These are phyloP conservation scores for Stentor roeselii DNA, from an alignment of 73 alveolate species.

Conservation along the genomic window DNA sequence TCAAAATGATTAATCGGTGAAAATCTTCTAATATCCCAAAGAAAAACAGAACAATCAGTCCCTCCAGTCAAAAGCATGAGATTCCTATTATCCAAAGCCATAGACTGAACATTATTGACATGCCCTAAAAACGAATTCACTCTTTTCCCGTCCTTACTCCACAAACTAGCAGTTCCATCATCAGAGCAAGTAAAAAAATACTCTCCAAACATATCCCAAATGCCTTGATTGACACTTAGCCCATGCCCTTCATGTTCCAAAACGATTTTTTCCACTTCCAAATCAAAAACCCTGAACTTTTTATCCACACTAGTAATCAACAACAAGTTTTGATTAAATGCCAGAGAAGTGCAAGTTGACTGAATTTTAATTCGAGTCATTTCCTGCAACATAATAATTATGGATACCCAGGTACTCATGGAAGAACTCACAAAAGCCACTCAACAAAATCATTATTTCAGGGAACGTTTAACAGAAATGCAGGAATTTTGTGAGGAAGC, in stretches of 20 bases:
- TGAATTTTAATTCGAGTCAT: too few species aligned
- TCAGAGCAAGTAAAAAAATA: constrained; percentile 9
- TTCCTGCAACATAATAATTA: not conserved
- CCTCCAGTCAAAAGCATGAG: constrained; percentile 23
- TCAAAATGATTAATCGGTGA: not conserved
- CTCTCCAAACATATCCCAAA: constrained; percentile 13
- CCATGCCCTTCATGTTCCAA: not conserved
- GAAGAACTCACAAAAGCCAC: too few species aligned
- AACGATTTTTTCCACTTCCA: not conserved
- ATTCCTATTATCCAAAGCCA: constrained; percentile 18
- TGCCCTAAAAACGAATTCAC: not conserved
- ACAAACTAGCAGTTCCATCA: constrained; percentile 17
- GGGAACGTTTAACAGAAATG: too few species aligned
- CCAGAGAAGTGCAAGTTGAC: not conserved
- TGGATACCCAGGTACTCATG: too few species aligned
- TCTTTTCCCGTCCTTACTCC: not conserved
- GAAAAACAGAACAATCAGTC: constrained; percentile 12
- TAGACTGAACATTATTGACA: constrained; percentile 19
- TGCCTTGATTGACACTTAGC: not conserved
- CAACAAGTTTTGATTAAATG: not conserved
- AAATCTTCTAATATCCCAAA: constrained; percentile 14
- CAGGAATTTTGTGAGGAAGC: too few species aligned
- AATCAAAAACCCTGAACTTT: not conserved
- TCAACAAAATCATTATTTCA: too few species aligned
- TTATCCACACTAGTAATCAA: not conserved